These are phyloP conservation scores for Akanthomyces uredinophilus DNA, from an alignment of 2,329 filamentous ascomycete species.

Conservation along the genomic window DNA sequence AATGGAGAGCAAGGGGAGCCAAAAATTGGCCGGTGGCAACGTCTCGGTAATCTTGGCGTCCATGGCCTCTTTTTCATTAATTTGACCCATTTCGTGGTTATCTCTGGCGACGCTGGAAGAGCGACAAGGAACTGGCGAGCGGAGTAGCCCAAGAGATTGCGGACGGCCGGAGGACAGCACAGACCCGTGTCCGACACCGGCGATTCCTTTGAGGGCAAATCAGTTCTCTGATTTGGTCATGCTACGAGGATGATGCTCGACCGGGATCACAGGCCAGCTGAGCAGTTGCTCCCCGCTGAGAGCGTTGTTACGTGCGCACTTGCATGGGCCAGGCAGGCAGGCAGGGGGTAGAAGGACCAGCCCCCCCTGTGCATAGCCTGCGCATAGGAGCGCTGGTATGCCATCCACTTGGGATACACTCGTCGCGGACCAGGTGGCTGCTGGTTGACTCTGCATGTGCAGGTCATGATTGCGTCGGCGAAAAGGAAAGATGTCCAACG, in stretches of 20 bases:
- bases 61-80: background rate
- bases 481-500: background rate
- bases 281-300: background rate
- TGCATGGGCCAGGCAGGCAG: constrained; percentile 3
- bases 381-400: no score
- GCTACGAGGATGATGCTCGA: constrained; percentile 1
- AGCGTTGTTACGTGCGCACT: background rate
- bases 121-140: background rate
- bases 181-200: background rate
- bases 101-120: background rate
- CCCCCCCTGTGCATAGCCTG: no score
- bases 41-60: constrained; percentile 8
- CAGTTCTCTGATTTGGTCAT: background rate
- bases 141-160: background rate
- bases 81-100: background rate
- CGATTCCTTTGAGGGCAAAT: background rate
- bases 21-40: constrained; percentile 10
- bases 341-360: background rate
- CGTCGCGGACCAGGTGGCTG: background rate
- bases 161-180: background rate
- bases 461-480: background rate
- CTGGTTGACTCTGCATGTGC: background rate
- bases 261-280: constrained; percentile 2
- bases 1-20: constrained; percentile 8
- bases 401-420: background rate